Evolutionary conservation across 495 filamentous ascomycete species (phyloP), one percentile per base, ranked within the genome.

Genomic region (Rostrohypoxylon terebratum): DNA sequence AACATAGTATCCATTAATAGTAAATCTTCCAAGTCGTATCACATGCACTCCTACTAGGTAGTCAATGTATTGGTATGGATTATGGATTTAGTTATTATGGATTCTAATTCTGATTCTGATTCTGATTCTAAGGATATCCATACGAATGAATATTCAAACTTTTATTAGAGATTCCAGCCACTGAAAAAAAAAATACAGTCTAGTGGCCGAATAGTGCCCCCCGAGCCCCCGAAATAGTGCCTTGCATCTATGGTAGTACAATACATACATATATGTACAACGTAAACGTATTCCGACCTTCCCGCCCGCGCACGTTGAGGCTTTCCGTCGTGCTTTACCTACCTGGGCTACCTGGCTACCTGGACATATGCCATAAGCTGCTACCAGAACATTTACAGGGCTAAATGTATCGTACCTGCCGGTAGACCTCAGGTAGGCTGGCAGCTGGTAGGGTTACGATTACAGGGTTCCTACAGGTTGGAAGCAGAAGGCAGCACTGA

Each of bases 191-290:
- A 54, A 23, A 59, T 18, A 64, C 13, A 55, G 45, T 28, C 28
- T 51, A 57, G 40, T 28, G 51, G 42, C 38, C 48, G 50, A 59
- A 31, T 64, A 64, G 67, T 44, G 62, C 55, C 36, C 50, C 21
- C 68, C 61, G 48, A 33, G 60, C 38, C 28, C 63, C 69, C 55
- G 63, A 71, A 71, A 66, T 71, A 66, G 61, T 58, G n/a, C 54
- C 31, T 34, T 58, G n/a, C n/a, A n/a, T n/a, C n/a, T n/a, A n/a
- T n/a, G n/a, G n/a, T n/a, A n/a, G n/a, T n/a, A n/a, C n/a, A n/a
- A n/a, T n/a, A n/a, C n/a, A n/a, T n/a, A n/a, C n/a, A n/a, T n/a
- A n/a, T n/a, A n/a, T n/a, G 31, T 58, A 21, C 20, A 10, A 42
- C 8, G 7, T 59, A 38, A 21, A 59, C 55, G 20, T 28, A 59